Evolutionary conservation across 1,284 basidiomycete genomes (phyloP), one percentile per base, ranked within the genome.

Genomic region (Fomitopsis palustris): DNA sequence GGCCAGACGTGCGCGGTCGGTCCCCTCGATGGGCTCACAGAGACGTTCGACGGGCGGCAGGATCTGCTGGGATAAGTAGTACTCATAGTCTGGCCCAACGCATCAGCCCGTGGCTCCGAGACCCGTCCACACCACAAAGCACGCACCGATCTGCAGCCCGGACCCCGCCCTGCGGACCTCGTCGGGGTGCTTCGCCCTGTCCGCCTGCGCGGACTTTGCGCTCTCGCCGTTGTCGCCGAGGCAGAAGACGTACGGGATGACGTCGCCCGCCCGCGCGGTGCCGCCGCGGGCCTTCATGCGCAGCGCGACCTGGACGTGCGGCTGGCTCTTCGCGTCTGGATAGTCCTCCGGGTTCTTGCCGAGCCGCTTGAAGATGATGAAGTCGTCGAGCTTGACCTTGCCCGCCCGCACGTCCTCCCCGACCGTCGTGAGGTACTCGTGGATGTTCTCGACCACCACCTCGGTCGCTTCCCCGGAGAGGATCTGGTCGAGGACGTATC

Each of bases 201-300:
- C 95, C 5, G 96, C 96, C 69, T 97, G 94, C 3, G 86, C 87
- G 1, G 83, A 83, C 73, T 91, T 95, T 6, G 87, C 78, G 0
- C 81, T 76, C 62, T 90, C 87, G 33, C 92, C 92, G 59, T 88
- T 88, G 19, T 89, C 85, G 4, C 85, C 83, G 1, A 93, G 67
- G 70, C 96, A 99, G 70, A 99, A 98, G 57, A 99, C 85, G 73
- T 99, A 99, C 0, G 96, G 89, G 62, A 99, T 93, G 60, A 99
- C 96, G 72, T 98, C 96, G 53, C 96, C 95, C 3, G 83, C 85
- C 39, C 90, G 86, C 0, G 93, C 90, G 19, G 85, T 86, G 4
- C 84, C 85, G 33, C 95, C 95, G 65, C 87, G 90, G 1, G 86
- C 82, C 75, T 96, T 96, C 88, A 97, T 88, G 31, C 93, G 84